phyloP scores from a whole-genome alignment of 106 monocot species.

The Acanthochlamys bracteata region DNA sequence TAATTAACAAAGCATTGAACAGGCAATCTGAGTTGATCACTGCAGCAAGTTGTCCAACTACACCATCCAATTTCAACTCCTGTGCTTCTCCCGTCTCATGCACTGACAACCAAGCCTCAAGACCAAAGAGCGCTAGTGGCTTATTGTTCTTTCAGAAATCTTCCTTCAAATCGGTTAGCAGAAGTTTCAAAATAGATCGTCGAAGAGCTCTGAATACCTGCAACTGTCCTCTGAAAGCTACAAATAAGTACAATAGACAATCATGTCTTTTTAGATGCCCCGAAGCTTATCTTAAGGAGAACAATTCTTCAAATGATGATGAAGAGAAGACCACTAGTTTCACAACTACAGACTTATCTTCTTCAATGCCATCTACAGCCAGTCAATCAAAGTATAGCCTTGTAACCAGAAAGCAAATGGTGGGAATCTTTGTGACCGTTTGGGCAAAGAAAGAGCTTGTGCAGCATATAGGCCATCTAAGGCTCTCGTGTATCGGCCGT shows the following conservation, averaged over 20 bases:
- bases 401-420: conserved; percentile 66
- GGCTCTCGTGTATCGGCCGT: conserved; percentile 43
- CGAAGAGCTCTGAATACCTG: conserved; percentile 43
- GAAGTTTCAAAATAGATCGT: conserved; percentile 26
- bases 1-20: conserved; percentile 52
- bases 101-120: not conserved
- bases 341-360: conserved; percentile 9
- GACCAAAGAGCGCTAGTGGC: conserved; percentile 12
- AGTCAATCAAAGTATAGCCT: conserved; percentile 47
- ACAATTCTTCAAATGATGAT: conserved; percentile 21
- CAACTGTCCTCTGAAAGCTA: conserved; percentile 47
- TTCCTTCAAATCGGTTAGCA: conserved; percentile 50
- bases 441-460: conserved; percentile 63
- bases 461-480: conserved; percentile 52
- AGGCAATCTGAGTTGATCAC: not conserved
- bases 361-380: not conserved
- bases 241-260: conserved; percentile 23
- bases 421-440: conserved; percentile 64
- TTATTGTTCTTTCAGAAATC: conserved; percentile 45
- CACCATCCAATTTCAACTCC: conserved; percentile 12
- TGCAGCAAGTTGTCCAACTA: conserved; percentile 15
- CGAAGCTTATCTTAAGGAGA: conserved; percentile 14
- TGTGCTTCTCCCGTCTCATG: conserved; percentile 2
- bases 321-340: conserved; percentile 22
- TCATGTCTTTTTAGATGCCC: conserved; percentile 40